Evolutionary conservation across 2,329 filamentous ascomycete genomes (phyloP), one percentile per base, ranked within the genome.

Genomic region (Botryotinia globosa): DNA sequence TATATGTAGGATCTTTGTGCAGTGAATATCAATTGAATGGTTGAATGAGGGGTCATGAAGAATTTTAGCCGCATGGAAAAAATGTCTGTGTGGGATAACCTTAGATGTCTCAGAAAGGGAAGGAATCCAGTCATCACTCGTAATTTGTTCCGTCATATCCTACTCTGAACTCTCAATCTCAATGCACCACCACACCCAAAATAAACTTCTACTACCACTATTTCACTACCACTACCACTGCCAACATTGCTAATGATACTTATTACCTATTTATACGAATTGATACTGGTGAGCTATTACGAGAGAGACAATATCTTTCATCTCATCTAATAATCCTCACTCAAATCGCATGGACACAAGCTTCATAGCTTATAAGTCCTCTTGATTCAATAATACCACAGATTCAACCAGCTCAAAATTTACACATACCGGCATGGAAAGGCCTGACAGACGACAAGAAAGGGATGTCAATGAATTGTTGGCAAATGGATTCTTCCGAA

Each of bases 401-500:
- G 18, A 54, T n/a, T 8, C 12, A 20, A 32, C 10, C 16, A 69
- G 20, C 34, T 44, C 12, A 32, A 18, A 16, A 10, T 51, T 10
- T 42, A 62, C 29, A 48, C 32, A 12, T 25, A 58, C 42, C 65
- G 76, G 62, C 59, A 78, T 78, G 77, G 77, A 77, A 61, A 72
- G 67, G 51, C 70, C 71, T 58, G 69, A 71, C 18, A 73, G 73
- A 69, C 69, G 71, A 54, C 65, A 48, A 63, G 67, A 73, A 42
- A 62, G 74, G 37, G 75, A 77, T 71, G 76, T 78, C 70, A 76
- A 76, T 58, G 77, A 78, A 69, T 69, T 78, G 42, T 82, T 88
- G 54, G 80, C 84, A 75, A 85, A 84, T 76, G 86, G 86, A 71
- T 85, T 84, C 73, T 88, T 85, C 78, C 85, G 82, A 75, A 86